Evolutionary conservation across 805 yeast genomes (phyloP), one percentile per base, ranked within the genome.

Genomic region (Scheffersomyces spartinae): DNA sequence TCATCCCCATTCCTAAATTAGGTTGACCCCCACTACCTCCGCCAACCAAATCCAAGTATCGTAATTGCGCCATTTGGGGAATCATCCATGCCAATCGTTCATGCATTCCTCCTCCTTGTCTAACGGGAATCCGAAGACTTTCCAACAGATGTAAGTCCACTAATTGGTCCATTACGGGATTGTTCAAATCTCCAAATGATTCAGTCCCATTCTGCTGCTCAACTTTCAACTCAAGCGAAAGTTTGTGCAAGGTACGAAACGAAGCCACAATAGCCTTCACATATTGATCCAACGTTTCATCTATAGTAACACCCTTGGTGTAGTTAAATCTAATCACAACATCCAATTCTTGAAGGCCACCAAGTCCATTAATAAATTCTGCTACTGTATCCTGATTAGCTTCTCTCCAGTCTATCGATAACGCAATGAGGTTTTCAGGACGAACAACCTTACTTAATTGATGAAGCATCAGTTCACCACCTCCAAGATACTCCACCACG

Each of bases 21-120:
- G 74, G 76, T 2, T 64, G 52, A 2, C 71, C 71, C 1, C 72
- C 68, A 1, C 75, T 63, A 13, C 61, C 56, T 11, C 61, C 40
- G 0, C 75, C 76, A 26, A 62, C 56, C 2, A 71, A 42, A 41
- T 68, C 67, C 6, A 71, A 38, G 17, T 42, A 49, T 10, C 35
- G 26, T 20, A 67, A 36, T 1, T 33, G 28, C 2, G 41, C 37
- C 4, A 62, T 38, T 2, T 24, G 15, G 3, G 31, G 19, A 0
- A 55, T 38, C 15, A 68, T 43, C n/a, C 41, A 18, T 11, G 34
- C 38, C 13, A 41, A 39, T 23, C 36, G 45, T 3, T 47, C 43
- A 8, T 45, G 40, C 11, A 49, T 38, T 25, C 49, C 39, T 2
- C 57, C 52, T 40, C 61, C 64, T 9, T 70, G 26, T 18, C 75